These are phyloP conservation scores for Floccularia luteovirens DNA, from an alignment of 768 basidiomycete genomes.

Conservation along the genomic window DNA sequence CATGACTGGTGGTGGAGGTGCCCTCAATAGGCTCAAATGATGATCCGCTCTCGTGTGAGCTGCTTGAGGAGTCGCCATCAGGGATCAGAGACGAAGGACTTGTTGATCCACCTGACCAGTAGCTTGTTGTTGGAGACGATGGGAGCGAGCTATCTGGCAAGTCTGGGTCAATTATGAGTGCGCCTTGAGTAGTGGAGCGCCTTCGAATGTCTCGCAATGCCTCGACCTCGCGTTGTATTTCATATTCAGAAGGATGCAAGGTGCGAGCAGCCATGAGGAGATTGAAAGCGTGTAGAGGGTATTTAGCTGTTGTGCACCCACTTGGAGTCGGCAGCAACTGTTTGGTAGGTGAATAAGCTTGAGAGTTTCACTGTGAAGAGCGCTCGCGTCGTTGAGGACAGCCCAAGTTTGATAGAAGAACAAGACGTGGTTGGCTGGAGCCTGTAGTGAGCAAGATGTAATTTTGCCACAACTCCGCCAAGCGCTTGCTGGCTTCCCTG, in stretches of 20 bases:
- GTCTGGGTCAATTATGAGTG: conserved; percentile 86
- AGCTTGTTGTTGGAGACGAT: conserved; percentile 44
- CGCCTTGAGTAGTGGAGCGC: conserved; percentile 78
- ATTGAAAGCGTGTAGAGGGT: conserved; percentile 1
- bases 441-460: too few species aligned
- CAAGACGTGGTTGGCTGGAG: too few species aligned
- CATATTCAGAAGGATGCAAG: conserved; percentile 76
- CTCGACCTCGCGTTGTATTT: conserved; percentile 84
- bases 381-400: too few species aligned
- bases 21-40: conserved; percentile 16
- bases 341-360: too few species aligned
- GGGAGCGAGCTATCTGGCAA: conserved; percentile 69
- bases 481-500: too few species aligned
- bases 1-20: conserved; percentile 12
- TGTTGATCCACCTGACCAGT: conserved; percentile 33
- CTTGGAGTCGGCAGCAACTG: too few species aligned
- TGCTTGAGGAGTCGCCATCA: conserved; percentile 36
- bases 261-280: conserved; percentile 28
- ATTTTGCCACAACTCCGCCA: too few species aligned
- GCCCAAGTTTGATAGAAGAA: too few species aligned
- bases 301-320: too few species aligned
- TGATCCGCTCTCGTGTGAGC: conserved; percentile 18
- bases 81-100: conserved; percentile 20
- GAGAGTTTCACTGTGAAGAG: too few species aligned
- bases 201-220: conserved; percentile 77